These are phyloP conservation scores for Apophysomyces sp. DNA, from an alignment of 371 early-diverging fungal genomes.

Conservation along the genomic window DNA sequence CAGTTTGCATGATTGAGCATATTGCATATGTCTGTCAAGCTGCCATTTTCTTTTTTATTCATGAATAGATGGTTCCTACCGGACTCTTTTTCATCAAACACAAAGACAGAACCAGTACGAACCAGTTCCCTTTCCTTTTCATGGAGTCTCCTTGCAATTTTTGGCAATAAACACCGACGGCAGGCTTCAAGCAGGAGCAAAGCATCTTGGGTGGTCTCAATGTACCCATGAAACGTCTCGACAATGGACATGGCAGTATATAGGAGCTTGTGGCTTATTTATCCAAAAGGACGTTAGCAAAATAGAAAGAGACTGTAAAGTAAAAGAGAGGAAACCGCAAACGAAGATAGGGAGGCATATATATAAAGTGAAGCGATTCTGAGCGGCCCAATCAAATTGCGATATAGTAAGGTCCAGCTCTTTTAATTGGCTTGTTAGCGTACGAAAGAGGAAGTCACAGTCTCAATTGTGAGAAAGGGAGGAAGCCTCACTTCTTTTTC, in stretches of 20 bases:
- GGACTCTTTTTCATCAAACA: conserved; percentile 79
- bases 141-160: conserved; percentile 68
- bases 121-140: conserved; percentile 72
- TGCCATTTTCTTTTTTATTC: not conserved
- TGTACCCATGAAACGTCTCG: conserved; percentile 69
- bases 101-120: conserved; percentile 72
- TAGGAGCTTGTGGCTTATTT: conserved; percentile 1
- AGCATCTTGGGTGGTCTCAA: conserved; percentile 75
- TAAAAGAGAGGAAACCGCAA: not conserved
- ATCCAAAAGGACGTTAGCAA: conserved; percentile 7
- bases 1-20: not conserved
- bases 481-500: too few species aligned
- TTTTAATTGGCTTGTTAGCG: too few species aligned
- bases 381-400: too few species aligned
- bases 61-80: conserved; percentile 30
- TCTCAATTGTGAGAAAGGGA: too few species aligned
- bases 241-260: conserved; percentile 38
- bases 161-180: conserved; percentile 59
- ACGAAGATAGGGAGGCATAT: not conserved
- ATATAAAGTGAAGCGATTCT: too few species aligned
- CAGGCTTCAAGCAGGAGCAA: conserved; percentile 79
- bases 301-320: not conserved
- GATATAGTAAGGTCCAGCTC: too few species aligned
- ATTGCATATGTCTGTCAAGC: not conserved
- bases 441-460: too few species aligned